phyloP scores from a whole-genome alignment of 1,139 yeast species.

The Candida tropicalis region DNA sequence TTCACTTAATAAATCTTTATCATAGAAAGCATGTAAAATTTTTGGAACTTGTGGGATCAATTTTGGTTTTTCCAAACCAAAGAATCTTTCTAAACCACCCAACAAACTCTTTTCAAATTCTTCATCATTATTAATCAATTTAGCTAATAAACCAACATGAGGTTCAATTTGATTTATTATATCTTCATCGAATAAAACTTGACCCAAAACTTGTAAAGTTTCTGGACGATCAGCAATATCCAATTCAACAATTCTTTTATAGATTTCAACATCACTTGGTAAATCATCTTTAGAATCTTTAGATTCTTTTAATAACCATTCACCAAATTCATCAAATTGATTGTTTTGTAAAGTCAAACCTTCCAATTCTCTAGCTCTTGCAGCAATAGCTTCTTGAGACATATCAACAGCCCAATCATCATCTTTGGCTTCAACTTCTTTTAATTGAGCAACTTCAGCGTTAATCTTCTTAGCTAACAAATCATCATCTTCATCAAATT shows the following conservation, averaged over 20 bases:
- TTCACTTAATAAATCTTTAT: conserved; percentile 81
- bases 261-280: conserved; percentile 88
- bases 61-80: conserved; percentile 82
- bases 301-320: conserved; percentile 69
- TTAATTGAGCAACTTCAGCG: conserved; percentile 78
- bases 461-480: conserved; percentile 77
- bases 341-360: conserved; percentile 49
- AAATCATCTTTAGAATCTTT: conserved; percentile 58
- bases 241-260: conserved; percentile 82
- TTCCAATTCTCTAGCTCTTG: conserved; percentile 87
- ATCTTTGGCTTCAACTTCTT: conserved; percentile 69
- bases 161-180: conserved; percentile 71
- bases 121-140: conserved; percentile 64
- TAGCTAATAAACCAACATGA: conserved; percentile 81
- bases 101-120: conserved; percentile 84
- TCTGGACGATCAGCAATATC: conserved; percentile 74
- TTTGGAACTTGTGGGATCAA: conserved; percentile 77
- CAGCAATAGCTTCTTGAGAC: conserved; percentile 95
- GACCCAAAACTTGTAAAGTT: conserved; percentile 90
- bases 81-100: conserved; percentile 94
- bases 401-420: conserved; percentile 99
- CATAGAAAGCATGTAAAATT: conserved; percentile 78
- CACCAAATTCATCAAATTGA: conserved; percentile 78
- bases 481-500: conserved; percentile 71
- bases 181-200: conserved; percentile 80